phyloP scores from a whole-genome alignment of 768 basidiomycete species.

The Hortiboletus flavorubellus region DNA sequence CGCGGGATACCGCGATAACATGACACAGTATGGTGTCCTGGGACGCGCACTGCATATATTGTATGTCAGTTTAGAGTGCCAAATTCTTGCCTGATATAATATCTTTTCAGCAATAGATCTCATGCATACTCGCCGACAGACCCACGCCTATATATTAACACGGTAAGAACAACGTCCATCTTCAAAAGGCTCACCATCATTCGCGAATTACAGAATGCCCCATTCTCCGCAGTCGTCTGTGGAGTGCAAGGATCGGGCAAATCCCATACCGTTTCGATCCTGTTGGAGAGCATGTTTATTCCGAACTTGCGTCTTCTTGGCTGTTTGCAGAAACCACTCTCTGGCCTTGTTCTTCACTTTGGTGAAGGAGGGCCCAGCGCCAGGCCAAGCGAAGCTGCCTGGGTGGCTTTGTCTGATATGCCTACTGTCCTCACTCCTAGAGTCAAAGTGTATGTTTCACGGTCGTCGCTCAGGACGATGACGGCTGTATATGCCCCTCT shows the following conservation, averaged over 20 bases:
- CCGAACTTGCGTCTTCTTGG: constrained; percentile 48
- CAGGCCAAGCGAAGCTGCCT: constrained; percentile 65
- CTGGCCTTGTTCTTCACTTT: constrained; percentile 65
- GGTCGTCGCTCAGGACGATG: constrained; percentile 60
- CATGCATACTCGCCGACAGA: constrained; percentile 37
- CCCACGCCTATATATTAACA: constrained; percentile 63
- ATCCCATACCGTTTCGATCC: constrained; percentile 65
- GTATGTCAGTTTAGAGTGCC: constrained; percentile 32
- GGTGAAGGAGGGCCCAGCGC: constrained; percentile 61
- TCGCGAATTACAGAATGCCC: constrained; percentile 50
- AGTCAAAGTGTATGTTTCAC: constrained; percentile 55
- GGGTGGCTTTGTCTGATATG: constrained; percentile 44
- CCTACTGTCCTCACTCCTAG: constrained; percentile 29
- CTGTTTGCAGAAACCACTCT: constrained; percentile 48
- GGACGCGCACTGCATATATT: constrained; percentile 46
- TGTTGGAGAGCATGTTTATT: constrained; percentile 72
- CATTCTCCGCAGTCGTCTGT: constrained; percentile 72
- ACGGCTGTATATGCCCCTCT: constrained; percentile 51
- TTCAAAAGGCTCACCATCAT: not conserved
- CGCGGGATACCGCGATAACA: constrained; percentile 31
- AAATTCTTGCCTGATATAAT: not conserved
- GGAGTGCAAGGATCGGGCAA: constrained; percentile 78
- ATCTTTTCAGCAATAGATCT: constrained; percentile 26
- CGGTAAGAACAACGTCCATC: constrained; percentile 37
- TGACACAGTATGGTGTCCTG: constrained; percentile 60